A percentile compares a stretch with the other conserved stretches of the same genome.
These are phyloP conservation scores for Meyerozyma sp. DNA, from an alignment of 1,139 yeast species.

Conservation along the genomic window DNA sequence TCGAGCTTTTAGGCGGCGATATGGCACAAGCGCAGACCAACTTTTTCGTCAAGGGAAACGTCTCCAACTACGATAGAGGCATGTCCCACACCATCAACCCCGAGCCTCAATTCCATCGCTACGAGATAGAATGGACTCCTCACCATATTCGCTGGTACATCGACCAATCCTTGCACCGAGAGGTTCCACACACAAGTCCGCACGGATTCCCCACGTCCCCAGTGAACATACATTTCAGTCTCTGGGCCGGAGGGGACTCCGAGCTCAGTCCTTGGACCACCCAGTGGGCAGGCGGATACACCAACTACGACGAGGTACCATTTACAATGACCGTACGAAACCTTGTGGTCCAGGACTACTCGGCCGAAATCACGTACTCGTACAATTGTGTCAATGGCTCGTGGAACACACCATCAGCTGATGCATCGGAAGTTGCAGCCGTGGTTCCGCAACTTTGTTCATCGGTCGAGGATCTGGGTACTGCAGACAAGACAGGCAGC, in stretches of 20 bases:
- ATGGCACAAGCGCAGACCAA: slow-evolving; percentile 33
- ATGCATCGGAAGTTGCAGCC: background rate
- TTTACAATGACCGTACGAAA: slow-evolving; percentile 28
- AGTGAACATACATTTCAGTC: slow-evolving; percentile 16
- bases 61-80: slow-evolving; percentile 38
- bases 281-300: slow-evolving; percentile 40
- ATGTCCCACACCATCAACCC: slow-evolving; percentile 20
- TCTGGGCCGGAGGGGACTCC: slow-evolving; percentile 35
- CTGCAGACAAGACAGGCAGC: no score
- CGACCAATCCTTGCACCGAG: slow-evolving; percentile 25
- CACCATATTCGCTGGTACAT: slow-evolving; percentile 26
- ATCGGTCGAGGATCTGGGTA: no score
- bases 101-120: slow-evolving; percentile 24
- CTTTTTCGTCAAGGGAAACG: slow-evolving; percentile 42
- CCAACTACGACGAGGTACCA: slow-evolving; percentile 35
- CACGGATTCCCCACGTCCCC: slow-evolving; percentile 37
- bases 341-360: slow-evolving; percentile 28
- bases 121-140: slow-evolving; percentile 38
- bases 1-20: slow-evolving; percentile 39
- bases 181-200: slow-evolving; percentile 11
- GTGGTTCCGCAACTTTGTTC: background rate
- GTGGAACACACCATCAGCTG: background rate
- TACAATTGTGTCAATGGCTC: slow-evolving; percentile 13
- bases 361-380: slow-evolving; percentile 30
- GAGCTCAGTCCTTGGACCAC: slow-evolving; percentile 40